Base-by-base conservation (phyloP, 805 yeast genomes). In the Candida alai region DNA sequence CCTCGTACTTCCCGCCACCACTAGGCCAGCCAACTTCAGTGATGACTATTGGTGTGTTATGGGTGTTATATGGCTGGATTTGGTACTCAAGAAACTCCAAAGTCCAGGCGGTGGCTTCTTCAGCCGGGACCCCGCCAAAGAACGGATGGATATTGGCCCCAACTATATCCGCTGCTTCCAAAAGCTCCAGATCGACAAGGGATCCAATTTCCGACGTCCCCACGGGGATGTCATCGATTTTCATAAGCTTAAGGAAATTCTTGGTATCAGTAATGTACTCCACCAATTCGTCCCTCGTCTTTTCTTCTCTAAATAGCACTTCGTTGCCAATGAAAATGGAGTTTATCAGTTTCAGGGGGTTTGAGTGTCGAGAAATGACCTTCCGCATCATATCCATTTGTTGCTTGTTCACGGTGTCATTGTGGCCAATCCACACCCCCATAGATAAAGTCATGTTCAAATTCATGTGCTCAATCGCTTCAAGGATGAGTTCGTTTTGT, bases 21-120 rank as follows among this genome's bases (percentile, higher is more conserved):
- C 67, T 74, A 0, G 88, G 89, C 89, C 88, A 81, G 0, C 87
- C 88, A 14, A 80, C 71, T 43, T 81, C 87, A 0, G 84, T 65
- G 1, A 81, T 63, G 4, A 70, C 58, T 5, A 78, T 44, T 19
- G 49, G 53, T 1, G 64, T 51, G 8, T 53, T 43, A 3, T 49
- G 41, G 16, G 49, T 40, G 33, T 56, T 58, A 10, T 45, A 29
- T 1, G 77, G 76, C 18, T 60, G 54, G 13, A 76, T 47, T 35
- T 70, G 73, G 18, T 62, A 53, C 30, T 66, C 48, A 21, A 74
- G 39, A 42, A 63, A 77, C 30, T 73, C 71, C 22, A 61, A 52
- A 0, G 74, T 65, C 86, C 87, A 79, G 8, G 58, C 48, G 0
- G 74, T 56, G 0, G 84, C 78, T 2, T 52, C 47, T 7, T 57